These are phyloP conservation scores for Polytrichum commune DNA, from an alignment of 225 moss, liverwort and hornwort species.

Conservation along the genomic window DNA sequence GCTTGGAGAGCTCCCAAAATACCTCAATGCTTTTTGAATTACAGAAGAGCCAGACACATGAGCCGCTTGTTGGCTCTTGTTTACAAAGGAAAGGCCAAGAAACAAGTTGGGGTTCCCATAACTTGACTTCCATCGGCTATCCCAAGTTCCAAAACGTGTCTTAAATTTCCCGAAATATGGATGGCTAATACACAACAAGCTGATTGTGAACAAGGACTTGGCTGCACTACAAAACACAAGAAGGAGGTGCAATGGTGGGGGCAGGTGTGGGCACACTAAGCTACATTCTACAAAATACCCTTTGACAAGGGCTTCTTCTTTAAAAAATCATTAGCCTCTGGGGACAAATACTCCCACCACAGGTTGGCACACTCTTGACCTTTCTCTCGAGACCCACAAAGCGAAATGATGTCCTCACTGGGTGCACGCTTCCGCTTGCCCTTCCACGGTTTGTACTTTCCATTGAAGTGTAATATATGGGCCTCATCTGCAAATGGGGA, in stretches of 20 bases:
- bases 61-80: constrained; percentile 57
- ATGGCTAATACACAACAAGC: constrained; percentile 46
- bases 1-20: constrained; percentile 16
- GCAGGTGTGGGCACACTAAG: constrained; percentile 6
- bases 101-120: constrained; percentile 4
- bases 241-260: constrained; percentile 25
- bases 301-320: constrained; percentile 50
- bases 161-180: constrained; percentile 16
- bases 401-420: constrained; percentile 48
- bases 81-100: constrained; percentile 25
- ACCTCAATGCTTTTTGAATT: constrained; percentile 42
- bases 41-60: constrained; percentile 39
- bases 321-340: constrained; percentile 53
- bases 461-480: constrained; percentile 86
- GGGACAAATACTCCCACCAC: constrained; percentile 89
- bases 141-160: constrained; percentile 50
- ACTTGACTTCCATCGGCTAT: constrained; percentile 14
- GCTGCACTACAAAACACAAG: constrained; percentile 24
- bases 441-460: constrained; percentile 86
- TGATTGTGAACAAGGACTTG: constrained; percentile 43
- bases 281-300: constrained; percentile 42
- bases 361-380: constrained; percentile 63
- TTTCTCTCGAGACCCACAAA: constrained; percentile 54
- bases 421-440: constrained; percentile 43
- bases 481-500: constrained; percentile 70